Evolutionary conservation across 106 monocot genomes (phyloP).

Genomic region (Amphibolis antarctica): DNA sequence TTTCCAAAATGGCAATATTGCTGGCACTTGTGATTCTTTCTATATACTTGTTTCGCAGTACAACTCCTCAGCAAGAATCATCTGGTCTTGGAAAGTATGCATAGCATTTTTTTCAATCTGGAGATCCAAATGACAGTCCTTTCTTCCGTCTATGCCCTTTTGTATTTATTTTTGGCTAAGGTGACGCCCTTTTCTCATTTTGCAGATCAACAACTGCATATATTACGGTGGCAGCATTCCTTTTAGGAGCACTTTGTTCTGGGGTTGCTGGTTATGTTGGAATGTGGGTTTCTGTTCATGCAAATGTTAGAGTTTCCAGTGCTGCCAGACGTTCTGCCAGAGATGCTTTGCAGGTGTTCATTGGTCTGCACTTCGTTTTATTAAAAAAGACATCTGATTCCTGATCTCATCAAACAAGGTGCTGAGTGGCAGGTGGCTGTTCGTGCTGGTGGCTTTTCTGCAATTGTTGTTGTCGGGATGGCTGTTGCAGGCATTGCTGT

Average conservation of each 20-base stretch:
- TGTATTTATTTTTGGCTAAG: not conserved
- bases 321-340: slow-evolving; percentile 96
- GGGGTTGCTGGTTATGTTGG: slow-evolving; percentile 97
- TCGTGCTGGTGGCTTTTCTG: slow-evolving; percentile 98
- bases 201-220: slow-evolving; percentile 66
- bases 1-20: slow-evolving; percentile 92
- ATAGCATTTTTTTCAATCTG: not conserved
- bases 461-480: slow-evolving; percentile 98
- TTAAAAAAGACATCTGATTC: not conserved
- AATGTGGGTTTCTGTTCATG: slow-evolving; percentile 99
- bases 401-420: slow-evolving; percentile 7
- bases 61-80: slow-evolving; percentile 88
- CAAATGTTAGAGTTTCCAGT: slow-evolving; percentile 97
- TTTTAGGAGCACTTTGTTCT: slow-evolving; percentile 90
- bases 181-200: not conserved
- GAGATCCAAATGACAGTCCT: too few species aligned
- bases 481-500: slow-evolving; percentile 89
- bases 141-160: not conserved
- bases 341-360: slow-evolving; percentile 81
- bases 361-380: not conserved
- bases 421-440: slow-evolving; percentile 67
- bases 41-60: slow-evolving; percentile 83
- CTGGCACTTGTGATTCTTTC: slow-evolving; percentile 74
- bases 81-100: slow-evolving; percentile 80
- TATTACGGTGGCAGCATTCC: slow-evolving; percentile 91